phyloP scores from a whole-genome alignment of 768 basidiomycete species.

The Suillus subaureus region DNA sequence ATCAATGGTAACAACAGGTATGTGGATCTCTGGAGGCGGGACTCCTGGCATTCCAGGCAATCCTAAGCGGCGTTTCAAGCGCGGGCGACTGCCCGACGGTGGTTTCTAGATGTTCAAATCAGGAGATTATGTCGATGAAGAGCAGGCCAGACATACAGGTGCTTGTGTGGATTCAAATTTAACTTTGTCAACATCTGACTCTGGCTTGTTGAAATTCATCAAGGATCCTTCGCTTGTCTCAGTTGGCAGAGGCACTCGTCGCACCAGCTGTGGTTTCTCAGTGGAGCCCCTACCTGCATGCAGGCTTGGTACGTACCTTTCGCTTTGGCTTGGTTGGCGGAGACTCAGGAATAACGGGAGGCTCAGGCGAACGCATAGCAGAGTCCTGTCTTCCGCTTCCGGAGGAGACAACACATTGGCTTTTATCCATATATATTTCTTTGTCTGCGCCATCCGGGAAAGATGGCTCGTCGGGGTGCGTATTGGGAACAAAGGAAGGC shows the following conservation, averaged over 20 bases:
- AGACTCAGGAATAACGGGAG: constrained; percentile 19
- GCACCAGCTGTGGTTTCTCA: constrained; percentile 1
- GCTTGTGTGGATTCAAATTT: constrained; percentile 22
- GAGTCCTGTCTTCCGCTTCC: constrained; percentile 17
- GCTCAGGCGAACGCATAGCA: constrained; percentile 21
- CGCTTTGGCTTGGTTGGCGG: constrained; percentile 31
- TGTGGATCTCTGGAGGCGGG: constrained; percentile 22
- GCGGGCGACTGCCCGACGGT: constrained; percentile 40
- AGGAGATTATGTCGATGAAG: neutral
- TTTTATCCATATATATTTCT: constrained; percentile 5
- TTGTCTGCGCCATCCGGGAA: constrained; percentile 23
- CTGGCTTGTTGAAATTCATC: neutral
- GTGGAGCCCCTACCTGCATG: neutral
- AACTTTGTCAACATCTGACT: constrained; percentile 12
- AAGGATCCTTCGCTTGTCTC: neutral
- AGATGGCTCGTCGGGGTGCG: constrained; percentile 53
- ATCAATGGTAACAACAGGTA: constrained; percentile 20
- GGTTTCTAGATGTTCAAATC: constrained; percentile 36
- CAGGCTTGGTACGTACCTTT: constrained; percentile 27
- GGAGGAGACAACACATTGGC: constrained; percentile 13
- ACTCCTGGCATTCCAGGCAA: constrained; percentile 34
- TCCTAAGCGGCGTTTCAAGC: constrained; percentile 53
- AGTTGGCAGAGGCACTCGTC: constrained; percentile 1
- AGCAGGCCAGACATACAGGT: constrained; percentile 21
- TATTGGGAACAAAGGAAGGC: constrained; percentile 55